Percentiles rank a stretch among this genome's conserved stretches.
Conservation (phyloP, 2,329 filamentous ascomycete species). For the Chrysoporthe deuterocubensis region DNA sequence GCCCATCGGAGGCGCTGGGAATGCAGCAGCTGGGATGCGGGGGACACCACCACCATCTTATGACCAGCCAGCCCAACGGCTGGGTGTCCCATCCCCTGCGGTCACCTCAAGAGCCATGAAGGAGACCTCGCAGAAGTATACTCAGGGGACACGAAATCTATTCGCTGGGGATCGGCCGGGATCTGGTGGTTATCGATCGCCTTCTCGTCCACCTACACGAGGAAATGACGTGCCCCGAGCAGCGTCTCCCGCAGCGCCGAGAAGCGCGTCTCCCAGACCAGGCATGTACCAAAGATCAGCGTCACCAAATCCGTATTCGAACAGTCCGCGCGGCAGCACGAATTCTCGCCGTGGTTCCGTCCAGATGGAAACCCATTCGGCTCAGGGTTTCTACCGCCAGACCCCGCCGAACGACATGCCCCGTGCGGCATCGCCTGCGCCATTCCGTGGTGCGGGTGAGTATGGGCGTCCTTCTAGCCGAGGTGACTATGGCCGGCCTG, state of each 20-base stretch:
- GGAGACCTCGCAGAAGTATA: conserved; percentile 87
- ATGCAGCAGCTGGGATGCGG: conserved; percentile 61
- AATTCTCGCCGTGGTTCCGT: conserved; percentile 40
- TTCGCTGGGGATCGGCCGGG: conserved; percentile 53
- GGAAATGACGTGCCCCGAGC: conserved; percentile 63
- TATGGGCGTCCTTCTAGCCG: conserved; percentile 56
- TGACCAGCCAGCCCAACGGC: conserved; percentile 73
- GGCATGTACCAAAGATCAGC: conserved; percentile 54
- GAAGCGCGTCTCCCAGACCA: conserved; percentile 67
- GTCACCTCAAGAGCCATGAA: conserved; percentile 96
- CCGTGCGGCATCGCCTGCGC: conserved; percentile 52
- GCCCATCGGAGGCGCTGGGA: conserved; percentile 42
- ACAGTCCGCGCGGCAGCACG: conserved; percentile 39
- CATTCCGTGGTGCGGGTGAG: conserved; percentile 46
- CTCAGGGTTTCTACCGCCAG: conserved; percentile 55
- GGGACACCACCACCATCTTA: conserved; percentile 89
- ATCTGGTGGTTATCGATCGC: conserved; percentile 44
- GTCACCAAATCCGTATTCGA: conserved; percentile 68
- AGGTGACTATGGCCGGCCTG: conserved; percentile 41
- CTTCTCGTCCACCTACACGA: conserved; percentile 62
- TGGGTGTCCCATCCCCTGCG: conserved; percentile 88
- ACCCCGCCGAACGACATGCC: conserved; percentile 54
- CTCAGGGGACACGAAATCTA: conserved; percentile 80
- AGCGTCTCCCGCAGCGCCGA: conserved; percentile 70
- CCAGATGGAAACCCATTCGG: conserved; percentile 45